Base-by-base conservation (phyloP, 345 rosid genomes). In the Eucalyptus erythrocorys region DNA sequence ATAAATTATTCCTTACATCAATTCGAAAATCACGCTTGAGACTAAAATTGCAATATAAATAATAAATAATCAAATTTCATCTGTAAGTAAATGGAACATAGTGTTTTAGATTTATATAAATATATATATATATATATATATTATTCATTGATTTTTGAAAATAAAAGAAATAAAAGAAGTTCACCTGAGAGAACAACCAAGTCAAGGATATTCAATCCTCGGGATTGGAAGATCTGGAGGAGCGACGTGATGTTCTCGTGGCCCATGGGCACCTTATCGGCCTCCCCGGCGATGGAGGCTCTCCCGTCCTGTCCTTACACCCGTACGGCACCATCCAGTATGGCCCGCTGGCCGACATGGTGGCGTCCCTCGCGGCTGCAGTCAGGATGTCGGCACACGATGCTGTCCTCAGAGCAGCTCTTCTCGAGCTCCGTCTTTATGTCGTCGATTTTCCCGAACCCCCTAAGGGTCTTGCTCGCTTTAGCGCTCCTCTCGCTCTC, bases 251-350 rank as follows among this genome's bases (percentile, higher is more conserved):
- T 57, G 40, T 90, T 92, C 90, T 95, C 95, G 32, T 81, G 92
- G 42, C 98, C 98, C 90, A 87, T 91, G 5, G 98, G 98, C 37
- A 96, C 96, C 48, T 66, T 87, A 64, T 93, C 84, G 13, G 93
- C 94, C 87, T 95, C 98, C 71, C 88, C 68, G 30, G 92, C 95
- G 43, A 86, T 37, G 3, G 98, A 95, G 88, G 76, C 88, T 16
- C 85, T 88, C 15, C 98, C 93, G 87, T 95, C 98, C 88, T 93
- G 87, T 95, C 98, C 88, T 93, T 94, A 87, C 96, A 92, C 47
- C 98, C 96, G 6, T 93, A 97, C 17, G 95, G 94, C 27, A 94
- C 94, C 66, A 87, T 66, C 98, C 99, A 97, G 90, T 94, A 97
- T 1, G 95, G 95, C 51, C 98, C 96, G 32, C 94, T 92, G 3